Percentiles rank a stretch among this genome's conserved stretches.
These are phyloP conservation scores for Colletotrichum eremochloae DNA, from an alignment of 2,329 filamentous ascomycete genomes.

Conservation along the genomic window DNA sequence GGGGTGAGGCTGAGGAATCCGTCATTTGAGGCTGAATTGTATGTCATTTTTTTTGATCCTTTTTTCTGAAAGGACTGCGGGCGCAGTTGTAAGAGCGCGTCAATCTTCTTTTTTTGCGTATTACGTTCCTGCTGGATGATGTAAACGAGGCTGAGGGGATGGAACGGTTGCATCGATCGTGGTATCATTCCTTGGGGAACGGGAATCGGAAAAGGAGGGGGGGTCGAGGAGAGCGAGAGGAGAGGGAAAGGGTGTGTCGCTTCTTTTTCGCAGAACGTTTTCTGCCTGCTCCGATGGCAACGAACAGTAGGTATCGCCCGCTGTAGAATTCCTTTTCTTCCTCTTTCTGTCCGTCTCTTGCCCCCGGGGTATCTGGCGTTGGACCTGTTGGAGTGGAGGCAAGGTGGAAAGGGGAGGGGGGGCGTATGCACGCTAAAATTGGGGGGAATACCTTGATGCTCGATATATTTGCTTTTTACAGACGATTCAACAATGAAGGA, in stretches of 20 bases:
- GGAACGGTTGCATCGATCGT: conserved; percentile 10
- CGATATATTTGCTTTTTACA: conserved; percentile 27
- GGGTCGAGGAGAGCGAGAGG: background rate
- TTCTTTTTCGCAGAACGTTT: background rate
- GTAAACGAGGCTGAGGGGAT: background rate
- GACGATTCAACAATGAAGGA: conserved; percentile 10
- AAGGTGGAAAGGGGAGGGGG: background rate
- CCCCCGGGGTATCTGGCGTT: background rate
- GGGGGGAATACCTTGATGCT: background rate
- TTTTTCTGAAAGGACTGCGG: too few relatives aligned
- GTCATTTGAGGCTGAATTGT: background rate
- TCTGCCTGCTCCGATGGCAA: conserved; percentile 20
- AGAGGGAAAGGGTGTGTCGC: background rate
- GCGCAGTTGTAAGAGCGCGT: too few relatives aligned
- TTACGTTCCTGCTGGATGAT: background rate
- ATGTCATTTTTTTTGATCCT: background rate
- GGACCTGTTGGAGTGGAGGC: background rate
- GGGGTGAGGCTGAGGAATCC: background rate
- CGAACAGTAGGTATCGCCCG: background rate
- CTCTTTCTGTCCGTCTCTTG: too few relatives aligned
- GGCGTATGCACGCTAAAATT: background rate
- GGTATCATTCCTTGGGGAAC: background rate
- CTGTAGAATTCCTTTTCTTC: background rate
- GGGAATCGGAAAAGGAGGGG: too few relatives aligned
- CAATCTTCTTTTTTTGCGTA: background rate